Conservation (phyloP, 1,284 basidiomycete species). For the Cryptococcus floricola region DNA sequence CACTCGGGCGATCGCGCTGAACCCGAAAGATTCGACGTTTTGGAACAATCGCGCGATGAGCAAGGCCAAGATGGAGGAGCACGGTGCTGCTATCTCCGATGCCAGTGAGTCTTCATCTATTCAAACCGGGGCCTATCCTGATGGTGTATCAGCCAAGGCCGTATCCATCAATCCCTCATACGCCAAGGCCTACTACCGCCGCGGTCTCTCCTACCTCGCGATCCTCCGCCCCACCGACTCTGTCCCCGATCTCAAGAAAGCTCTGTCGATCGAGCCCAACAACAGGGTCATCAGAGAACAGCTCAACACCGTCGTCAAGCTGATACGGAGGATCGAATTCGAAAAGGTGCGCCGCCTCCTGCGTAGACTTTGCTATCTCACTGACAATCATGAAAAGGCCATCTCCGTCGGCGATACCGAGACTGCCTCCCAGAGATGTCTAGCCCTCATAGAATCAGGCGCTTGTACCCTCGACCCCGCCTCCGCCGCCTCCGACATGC, state of each 20-base stretch:
- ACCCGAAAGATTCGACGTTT: conserved; percentile 56
- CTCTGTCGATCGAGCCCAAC: conserved; percentile 78
- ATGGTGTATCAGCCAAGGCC: conserved; percentile 61
- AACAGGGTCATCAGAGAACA: conserved; percentile 79
- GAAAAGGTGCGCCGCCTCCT: conserved; percentile 63
- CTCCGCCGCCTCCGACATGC: conserved; percentile 55
- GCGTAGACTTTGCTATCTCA: background rate
- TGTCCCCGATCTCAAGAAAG: conserved; percentile 79
- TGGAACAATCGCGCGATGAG: conserved; percentile 52
- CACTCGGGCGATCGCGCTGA: conserved; percentile 69
- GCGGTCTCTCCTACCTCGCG: conserved; percentile 87
- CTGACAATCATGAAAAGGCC: conserved; percentile 54
- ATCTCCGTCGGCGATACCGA: conserved; percentile 86
- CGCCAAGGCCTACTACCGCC: conserved; percentile 68
- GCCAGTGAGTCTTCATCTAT: conserved; percentile 35
- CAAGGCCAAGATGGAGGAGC: conserved; percentile 54
- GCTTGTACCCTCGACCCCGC: conserved; percentile 50
- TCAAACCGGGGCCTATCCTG: conserved; percentile 14
- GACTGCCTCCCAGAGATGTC: conserved; percentile 65
- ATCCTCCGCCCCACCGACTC: conserved; percentile 80
- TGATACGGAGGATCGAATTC: conserved; percentile 70
- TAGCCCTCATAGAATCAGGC: conserved; percentile 76
- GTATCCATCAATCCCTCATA: conserved; percentile 86
- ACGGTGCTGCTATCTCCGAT: conserved; percentile 49
- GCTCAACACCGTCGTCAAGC: conserved; percentile 82